phyloP scores from a whole-genome alignment of 768 basidiomycete genomes.

The Kwoniella mangroviensis region DNA sequence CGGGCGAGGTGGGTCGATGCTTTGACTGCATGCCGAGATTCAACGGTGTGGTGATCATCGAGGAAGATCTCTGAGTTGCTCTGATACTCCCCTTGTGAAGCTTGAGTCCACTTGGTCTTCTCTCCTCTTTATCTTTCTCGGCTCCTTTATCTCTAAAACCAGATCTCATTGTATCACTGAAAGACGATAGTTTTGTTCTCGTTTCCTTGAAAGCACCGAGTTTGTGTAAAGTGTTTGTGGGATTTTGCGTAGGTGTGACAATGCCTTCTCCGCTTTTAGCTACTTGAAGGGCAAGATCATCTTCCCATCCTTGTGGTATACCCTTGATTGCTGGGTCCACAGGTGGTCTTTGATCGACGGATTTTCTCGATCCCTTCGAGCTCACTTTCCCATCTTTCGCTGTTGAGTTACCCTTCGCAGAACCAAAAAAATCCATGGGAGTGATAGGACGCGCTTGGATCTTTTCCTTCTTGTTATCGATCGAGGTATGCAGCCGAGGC shows the following conservation, averaged over 20 bases:
- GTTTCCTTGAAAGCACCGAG: conserved; percentile 15
- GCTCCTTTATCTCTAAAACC: conserved; percentile 6
- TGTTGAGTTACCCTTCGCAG: neutral
- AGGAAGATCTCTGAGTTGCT: conserved; percentile 2
- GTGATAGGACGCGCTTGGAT: conserved; percentile 13
- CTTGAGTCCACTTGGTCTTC: neutral
- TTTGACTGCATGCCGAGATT: neutral
- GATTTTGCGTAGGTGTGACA: neutral
- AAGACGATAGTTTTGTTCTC: conserved; percentile 22
- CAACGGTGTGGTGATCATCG: neutral
- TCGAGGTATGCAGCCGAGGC: neutral
- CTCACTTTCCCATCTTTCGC: neutral
- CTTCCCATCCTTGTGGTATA: conserved; percentile 42
- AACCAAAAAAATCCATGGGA: conserved; percentile 5
- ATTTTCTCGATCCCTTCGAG: neutral
- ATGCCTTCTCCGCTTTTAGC: neutral
- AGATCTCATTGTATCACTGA: conserved; percentile 16
- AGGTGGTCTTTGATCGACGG: conserved; percentile 11
- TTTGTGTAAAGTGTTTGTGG: neutral
- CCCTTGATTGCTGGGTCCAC: conserved; percentile 36
- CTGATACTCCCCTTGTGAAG: conserved; percentile 14
- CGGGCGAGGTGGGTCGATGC: conserved; percentile 10
- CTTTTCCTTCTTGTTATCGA: neutral
- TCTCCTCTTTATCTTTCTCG: conserved; percentile 6
- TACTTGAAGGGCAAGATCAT: conserved; percentile 23